Percentiles rank a stretch among this genome's conserved stretches.
Conservation (phyloP, 2,329 filamentous ascomycete genomes). For the Stagonosporopsis tanaceti region DNA sequence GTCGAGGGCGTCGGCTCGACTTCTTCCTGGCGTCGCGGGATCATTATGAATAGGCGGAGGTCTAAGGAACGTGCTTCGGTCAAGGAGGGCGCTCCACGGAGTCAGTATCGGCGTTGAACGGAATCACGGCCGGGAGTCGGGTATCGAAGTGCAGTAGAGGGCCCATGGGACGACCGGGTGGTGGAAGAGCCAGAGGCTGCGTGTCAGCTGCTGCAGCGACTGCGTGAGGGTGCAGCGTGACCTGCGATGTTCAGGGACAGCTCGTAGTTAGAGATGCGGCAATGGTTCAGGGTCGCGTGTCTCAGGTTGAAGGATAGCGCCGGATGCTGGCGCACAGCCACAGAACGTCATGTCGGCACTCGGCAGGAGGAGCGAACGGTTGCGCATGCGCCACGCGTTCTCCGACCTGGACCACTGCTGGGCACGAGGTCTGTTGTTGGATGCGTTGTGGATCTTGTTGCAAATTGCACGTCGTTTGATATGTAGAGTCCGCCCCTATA, state of each 20-base stretch:
- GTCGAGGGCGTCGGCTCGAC: conserved; percentile 27
- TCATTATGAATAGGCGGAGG: conserved; percentile 11
- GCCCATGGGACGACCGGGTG: conserved; percentile 33
- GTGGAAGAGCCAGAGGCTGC: conserved; percentile 6
- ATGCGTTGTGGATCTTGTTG: background rate
- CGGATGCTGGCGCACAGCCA: conserved; percentile 24
- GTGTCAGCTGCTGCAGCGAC: conserved; percentile 14
- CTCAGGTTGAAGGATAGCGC: conserved; percentile 14
- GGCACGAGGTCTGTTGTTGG: background rate
- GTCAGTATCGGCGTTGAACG: conserved; percentile 20
- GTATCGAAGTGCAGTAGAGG: conserved; percentile 33
- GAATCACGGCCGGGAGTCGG: conserved; percentile 34
- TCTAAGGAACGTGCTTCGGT: conserved; percentile 13
- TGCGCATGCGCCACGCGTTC: conserved; percentile 5
- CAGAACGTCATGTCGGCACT: conserved; percentile 28
- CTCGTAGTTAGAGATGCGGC: conserved; percentile 15
- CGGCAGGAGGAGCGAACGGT: background rate
- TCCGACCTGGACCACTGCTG: background rate
- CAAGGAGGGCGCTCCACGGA: conserved; percentile 35
- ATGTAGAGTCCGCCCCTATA: conserved; percentile 21
- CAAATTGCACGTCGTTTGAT: conserved; percentile 14
- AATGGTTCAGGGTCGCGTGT: conserved; percentile 21
- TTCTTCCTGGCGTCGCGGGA: conserved; percentile 20
- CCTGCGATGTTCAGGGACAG: conserved; percentile 2
- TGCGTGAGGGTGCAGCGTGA: conserved; percentile 18